These are phyloP conservation scores for Mycena venus DNA, from an alignment of 768 basidiomycete species.

Conservation along the genomic window DNA sequence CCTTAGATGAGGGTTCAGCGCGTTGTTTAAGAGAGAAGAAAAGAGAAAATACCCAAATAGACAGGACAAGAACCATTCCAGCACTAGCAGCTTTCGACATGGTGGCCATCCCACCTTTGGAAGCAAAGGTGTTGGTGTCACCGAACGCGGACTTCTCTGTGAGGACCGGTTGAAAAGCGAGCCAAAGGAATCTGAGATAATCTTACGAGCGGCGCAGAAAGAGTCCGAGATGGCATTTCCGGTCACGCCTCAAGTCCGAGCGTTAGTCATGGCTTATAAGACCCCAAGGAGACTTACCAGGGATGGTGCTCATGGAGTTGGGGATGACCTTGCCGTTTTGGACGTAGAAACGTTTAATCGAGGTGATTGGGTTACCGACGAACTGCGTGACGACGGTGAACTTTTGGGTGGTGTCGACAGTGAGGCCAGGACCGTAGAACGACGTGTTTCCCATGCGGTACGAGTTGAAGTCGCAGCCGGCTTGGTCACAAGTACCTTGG, in stretches of 20 bases:
- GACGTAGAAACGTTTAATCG: constrained; percentile 60
- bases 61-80: background rate
- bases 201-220: constrained; percentile 54
- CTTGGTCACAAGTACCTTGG: constrained; percentile 55
- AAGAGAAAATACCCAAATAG: background rate
- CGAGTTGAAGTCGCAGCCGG: constrained; percentile 64
- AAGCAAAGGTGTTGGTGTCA: constrained; percentile 52
- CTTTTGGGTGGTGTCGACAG: constrained; percentile 54
- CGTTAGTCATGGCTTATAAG: no score
- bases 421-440: constrained; percentile 56
- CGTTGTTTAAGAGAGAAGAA: background rate
- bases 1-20: background rate
- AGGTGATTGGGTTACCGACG: constrained; percentile 50
- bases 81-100: background rate
- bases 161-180: background rate
- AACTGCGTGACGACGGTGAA: constrained; percentile 57
- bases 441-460: constrained; percentile 57
- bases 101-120: constrained; percentile 47
- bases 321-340: constrained; percentile 57
- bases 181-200: background rate
- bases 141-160: constrained; percentile 48
- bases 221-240: constrained; percentile 55
- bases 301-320: constrained; percentile 53
- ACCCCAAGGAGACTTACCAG: no score
- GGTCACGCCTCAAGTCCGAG: constrained; percentile 47